Percentiles rank a stretch among this genome's conserved stretches.
phyloP scores from a whole-genome alignment of 495 filamentous ascomycete genomes.

The Xylaria bambusicola region DNA sequence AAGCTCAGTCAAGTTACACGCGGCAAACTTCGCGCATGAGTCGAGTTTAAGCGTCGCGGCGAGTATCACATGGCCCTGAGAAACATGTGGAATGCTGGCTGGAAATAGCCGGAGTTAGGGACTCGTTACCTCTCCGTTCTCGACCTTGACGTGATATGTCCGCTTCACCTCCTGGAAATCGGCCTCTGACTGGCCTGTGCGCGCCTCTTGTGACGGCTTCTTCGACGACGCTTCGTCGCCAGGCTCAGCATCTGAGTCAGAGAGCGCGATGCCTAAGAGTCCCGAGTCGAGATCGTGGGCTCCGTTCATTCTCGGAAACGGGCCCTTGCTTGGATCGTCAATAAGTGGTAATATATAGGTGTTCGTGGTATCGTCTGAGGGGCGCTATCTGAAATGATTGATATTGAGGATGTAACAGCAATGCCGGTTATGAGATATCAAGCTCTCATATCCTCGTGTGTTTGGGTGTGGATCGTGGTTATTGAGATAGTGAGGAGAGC shows the following conservation, averaged over 20 bases:
- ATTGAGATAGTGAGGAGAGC: neutral
- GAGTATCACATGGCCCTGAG: neutral
- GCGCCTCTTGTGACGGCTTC: slow-evolving; percentile 29
- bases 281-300: slow-evolving; percentile 33
- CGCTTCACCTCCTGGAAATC: slow-evolving; percentile 43
- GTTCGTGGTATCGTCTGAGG: neutral
- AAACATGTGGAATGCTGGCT: neutral
- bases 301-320: neutral
- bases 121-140: slow-evolving; percentile 48
- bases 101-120: neutral
- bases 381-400: neutral
- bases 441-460: no score
- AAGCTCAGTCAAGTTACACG: no score
- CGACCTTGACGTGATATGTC: slow-evolving; percentile 42
- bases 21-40: no score
- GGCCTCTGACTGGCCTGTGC: slow-evolving; percentile 46
- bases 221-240: slow-evolving; percentile 10
- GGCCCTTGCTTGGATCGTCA: neutral
- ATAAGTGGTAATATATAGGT: neutral
- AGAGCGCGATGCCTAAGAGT: slow-evolving; percentile 43
- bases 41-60: no score
- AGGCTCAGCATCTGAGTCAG: slow-evolving; percentile 35
- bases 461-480: neutral
- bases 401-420: no score
- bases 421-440: no score